These are phyloP conservation scores for Citrus australasica DNA, from an alignment of 345 rosid species.

Conservation along the genomic window DNA sequence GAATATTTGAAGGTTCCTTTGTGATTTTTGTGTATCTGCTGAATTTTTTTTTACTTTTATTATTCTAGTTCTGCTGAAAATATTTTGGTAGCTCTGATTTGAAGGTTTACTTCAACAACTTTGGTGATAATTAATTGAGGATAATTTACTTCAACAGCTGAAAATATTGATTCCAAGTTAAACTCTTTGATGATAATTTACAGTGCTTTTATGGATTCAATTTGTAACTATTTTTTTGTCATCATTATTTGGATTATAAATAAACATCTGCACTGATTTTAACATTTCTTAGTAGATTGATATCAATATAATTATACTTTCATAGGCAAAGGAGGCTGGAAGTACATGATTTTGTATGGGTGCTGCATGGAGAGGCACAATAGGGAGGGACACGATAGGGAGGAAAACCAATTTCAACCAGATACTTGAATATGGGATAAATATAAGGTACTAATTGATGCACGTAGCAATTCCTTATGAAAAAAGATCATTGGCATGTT, in stretches of 20 bases:
- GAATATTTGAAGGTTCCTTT: constrained; percentile 68
- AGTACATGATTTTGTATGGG: too few relatives aligned
- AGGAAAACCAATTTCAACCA: background rate
- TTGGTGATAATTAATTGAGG: too few relatives aligned
- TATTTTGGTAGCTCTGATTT: too few relatives aligned
- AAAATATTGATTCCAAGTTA: too few relatives aligned
- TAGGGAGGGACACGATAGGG: constrained; percentile 86
- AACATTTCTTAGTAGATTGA: too few relatives aligned
- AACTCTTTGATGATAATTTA: constrained; percentile 66
- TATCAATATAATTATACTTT: too few relatives aligned
- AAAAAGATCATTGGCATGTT: background rate
- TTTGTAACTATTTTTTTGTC: background rate
- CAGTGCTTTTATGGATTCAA: constrained; percentile 32
- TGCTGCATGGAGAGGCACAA: constrained; percentile 66
- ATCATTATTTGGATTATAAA: background rate
- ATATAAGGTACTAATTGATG: background rate
- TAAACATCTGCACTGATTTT: background rate
- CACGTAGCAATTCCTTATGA: background rate
- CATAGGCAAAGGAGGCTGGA: too few relatives aligned
- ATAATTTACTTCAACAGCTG: too few relatives aligned
- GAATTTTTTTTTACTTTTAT: too few relatives aligned
- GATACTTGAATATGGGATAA: background rate
- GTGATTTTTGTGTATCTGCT: constrained; percentile 8
- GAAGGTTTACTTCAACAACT: too few relatives aligned
- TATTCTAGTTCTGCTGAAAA: too few relatives aligned